phyloP scores from a whole-genome alignment of 108 stramenopile genomes.

The Fistulifera solaris region DNA sequence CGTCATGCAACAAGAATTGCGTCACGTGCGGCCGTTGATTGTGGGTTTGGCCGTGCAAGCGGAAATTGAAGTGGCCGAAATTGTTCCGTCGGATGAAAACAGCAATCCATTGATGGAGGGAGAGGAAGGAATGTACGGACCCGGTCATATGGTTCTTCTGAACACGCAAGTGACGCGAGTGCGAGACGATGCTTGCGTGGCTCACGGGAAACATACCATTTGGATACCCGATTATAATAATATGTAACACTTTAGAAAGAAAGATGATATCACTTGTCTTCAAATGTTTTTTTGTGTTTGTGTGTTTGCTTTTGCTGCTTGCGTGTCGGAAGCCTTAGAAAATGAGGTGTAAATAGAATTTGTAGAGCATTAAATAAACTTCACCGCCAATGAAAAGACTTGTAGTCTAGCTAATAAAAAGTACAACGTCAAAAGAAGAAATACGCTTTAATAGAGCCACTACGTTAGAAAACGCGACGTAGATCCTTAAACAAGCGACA shows the following conservation, averaged over 20 bases:
- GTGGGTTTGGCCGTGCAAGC: slow-evolving; percentile 31
- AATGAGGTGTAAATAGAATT: too few species aligned
- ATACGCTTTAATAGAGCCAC: background rate
- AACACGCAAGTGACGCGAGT: slow-evolving; percentile 29
- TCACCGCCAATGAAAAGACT: too few species aligned
- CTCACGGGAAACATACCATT: slow-evolving; percentile 28
- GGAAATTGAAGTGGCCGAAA: slow-evolving; percentile 13
- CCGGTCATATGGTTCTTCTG: slow-evolving; percentile 29
- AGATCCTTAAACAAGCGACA: background rate
- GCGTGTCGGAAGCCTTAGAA: too few species aligned
- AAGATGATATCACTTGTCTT: background rate
- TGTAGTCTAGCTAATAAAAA: background rate
- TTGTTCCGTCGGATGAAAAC: slow-evolving; percentile 1
- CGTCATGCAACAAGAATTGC: slow-evolving; percentile 14
- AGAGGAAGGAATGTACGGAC: background rate
- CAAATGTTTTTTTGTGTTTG: background rate
- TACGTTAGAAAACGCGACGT: background rate
- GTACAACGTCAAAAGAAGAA: background rate
- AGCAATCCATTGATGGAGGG: slow-evolving; percentile 1
- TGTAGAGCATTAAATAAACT: too few species aligned
- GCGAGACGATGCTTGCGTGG: slow-evolving; percentile 28
- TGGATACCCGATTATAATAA: slow-evolving; percentile 44
- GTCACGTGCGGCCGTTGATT: slow-evolving; percentile 35
- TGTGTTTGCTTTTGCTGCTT: background rate
- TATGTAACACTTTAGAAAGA: background rate